Percentiles rank a stretch among this genome's conserved stretches.
These are phyloP conservation scores for Spinellus fusiger DNA, from an alignment of 192 early-diverging fungal species.

Conservation along the genomic window DNA sequence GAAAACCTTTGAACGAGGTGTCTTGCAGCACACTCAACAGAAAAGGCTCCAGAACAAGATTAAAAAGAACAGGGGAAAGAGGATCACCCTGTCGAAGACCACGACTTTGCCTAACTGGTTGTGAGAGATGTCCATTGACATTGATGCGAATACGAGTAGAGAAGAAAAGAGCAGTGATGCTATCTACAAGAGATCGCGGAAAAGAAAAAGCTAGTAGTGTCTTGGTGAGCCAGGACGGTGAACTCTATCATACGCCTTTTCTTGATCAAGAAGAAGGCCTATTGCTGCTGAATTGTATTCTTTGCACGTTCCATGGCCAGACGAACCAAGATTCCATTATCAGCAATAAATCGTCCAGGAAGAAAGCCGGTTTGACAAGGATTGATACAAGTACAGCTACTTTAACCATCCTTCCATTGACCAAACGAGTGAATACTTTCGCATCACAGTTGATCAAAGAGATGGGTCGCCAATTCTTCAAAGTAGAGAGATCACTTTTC, in stretches of 20 bases:
- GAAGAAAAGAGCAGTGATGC: not conserved
- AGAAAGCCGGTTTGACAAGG: slow-evolving; percentile 19
- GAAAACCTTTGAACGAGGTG: not conserved
- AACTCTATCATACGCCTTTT: slow-evolving; percentile 23
- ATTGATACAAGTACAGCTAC: not conserved
- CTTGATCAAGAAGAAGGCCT: slow-evolving; percentile 13
- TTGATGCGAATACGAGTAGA: slow-evolving; percentile 7
- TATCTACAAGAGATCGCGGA: not conserved
- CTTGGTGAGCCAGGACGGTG: slow-evolving; percentile 5
- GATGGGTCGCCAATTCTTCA: slow-evolving; percentile 20
- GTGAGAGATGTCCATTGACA: slow-evolving; percentile 14
- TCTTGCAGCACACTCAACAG: not conserved
- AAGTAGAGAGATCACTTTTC: slow-evolving; percentile 15
- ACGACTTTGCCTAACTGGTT: slow-evolving; percentile 9
- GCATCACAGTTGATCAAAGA: slow-evolving; percentile 14
- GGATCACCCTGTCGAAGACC: slow-evolving; percentile 33
- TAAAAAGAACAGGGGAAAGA: slow-evolving; percentile 22
- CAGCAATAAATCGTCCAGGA: not conserved
- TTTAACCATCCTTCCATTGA: not conserved
- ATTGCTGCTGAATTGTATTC: not conserved
- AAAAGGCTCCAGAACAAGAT: slow-evolving; percentile 21
- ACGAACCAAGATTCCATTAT: slow-evolving; percentile 1
- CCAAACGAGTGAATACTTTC: slow-evolving; percentile 16
- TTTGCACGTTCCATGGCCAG: not conserved
- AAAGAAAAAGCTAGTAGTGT: not conserved